Percentiles rank a stretch among this genome's conserved stretches.
phyloP scores from a whole-genome alignment of 1,284 basidiomycete species.

The Puccinia triticina region DNA sequence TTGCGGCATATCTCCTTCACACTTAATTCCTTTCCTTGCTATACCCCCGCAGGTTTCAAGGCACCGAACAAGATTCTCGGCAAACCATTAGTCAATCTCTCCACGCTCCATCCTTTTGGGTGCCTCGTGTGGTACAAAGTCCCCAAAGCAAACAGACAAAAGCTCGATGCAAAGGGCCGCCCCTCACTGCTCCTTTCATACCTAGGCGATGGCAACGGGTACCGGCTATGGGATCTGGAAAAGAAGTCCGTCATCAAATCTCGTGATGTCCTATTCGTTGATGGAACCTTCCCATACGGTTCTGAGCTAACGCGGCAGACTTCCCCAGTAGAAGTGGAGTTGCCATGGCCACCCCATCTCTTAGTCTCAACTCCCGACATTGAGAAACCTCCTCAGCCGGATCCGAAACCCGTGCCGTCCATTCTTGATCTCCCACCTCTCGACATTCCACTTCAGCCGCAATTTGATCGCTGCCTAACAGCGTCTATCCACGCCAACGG shows the following conservation, averaged over 20 bases:
- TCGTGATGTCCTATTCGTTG: background rate
- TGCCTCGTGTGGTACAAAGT: background rate
- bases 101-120: background rate
- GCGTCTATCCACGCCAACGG: too few species aligned
- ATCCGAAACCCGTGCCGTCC: too few species aligned
- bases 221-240: background rate
- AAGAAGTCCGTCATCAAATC: background rate
- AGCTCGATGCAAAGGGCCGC: background rate
- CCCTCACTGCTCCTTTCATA: background rate
- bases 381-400: too few species aligned
- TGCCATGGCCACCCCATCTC: too few species aligned
- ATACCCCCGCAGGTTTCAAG: background rate
- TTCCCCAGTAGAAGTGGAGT: too few species aligned
- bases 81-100: background rate
- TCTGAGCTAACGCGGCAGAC: too few species aligned
- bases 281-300: background rate
- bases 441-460: too few species aligned
- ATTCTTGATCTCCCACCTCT: too few species aligned
- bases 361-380: too few species aligned
- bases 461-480: too few species aligned
- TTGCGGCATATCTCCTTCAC: background rate
- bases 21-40: constrained; percentile 1
- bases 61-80: background rate
- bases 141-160: background rate
- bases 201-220: background rate